Conservation (phyloP, 2,329 filamentous ascomycete genomes). For the Amylocarpus encephaloides region DNA sequence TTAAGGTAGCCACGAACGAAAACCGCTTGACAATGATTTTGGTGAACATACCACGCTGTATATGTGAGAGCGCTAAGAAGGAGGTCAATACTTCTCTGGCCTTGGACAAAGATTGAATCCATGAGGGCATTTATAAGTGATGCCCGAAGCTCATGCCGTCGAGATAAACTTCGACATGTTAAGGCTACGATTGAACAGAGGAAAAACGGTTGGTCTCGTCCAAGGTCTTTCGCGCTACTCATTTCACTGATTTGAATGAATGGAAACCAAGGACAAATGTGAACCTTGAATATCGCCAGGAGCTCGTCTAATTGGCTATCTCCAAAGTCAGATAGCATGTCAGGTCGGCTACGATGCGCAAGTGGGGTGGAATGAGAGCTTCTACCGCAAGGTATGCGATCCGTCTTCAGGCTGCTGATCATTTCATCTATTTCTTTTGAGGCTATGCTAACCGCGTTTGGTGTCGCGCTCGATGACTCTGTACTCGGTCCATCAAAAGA, state of each 20-base stretch:
- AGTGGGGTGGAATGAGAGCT: neutral
- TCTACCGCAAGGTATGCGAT: constrained; percentile 5
- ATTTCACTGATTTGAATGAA: constrained; percentile 17
- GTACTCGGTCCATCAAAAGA: no score
- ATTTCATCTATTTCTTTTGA: no score
- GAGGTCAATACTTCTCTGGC: constrained; percentile 16
- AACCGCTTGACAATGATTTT: neutral
- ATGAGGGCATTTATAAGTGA: constrained; percentile 13
- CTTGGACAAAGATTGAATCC: constrained; percentile 12
- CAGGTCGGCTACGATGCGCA: neutral
- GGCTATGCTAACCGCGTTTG: no score
- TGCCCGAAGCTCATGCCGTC: constrained; percentile 9
- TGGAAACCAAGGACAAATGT: constrained; percentile 19
- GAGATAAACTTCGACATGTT: constrained; percentile 4
- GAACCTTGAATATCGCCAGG: constrained; percentile 11
- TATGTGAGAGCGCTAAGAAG: constrained; percentile 14
- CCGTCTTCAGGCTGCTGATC: constrained; percentile 4
- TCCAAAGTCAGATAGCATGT: neutral
- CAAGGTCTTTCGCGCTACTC: constrained; percentile 6
- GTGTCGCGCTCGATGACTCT: no score
- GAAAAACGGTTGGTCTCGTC: constrained; percentile 15
- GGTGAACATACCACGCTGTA: constrained; percentile 13
- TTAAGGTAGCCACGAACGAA: neutral
- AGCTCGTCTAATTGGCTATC: constrained; percentile 8
- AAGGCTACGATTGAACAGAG: constrained; percentile 19